Base-by-base conservation (phyloP, 768 basidiomycete species). In the Xerocomellus amylosporus region DNA sequence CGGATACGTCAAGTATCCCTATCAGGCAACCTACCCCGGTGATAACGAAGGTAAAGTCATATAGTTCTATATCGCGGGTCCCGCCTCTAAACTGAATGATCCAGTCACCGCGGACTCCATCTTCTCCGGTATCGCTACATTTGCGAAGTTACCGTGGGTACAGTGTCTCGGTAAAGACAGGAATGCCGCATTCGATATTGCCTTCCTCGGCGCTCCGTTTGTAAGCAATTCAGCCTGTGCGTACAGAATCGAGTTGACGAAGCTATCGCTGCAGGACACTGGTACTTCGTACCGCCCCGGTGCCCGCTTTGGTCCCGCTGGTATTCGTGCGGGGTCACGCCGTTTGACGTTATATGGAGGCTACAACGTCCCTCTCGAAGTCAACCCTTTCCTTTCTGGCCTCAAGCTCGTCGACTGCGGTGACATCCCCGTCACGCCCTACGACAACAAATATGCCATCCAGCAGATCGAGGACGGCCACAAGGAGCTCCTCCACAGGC, bases 91-190 rank as follows among this genome's bases (percentile, higher is more conserved):
- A 9, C n/a, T 47, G 28, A 46, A 37, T 8, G 30, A 41, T 45
- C 12, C 46, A 87, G 86, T 87, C 30, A 88, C 87, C 39, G 86
- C 85, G 4, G 86, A 93, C 65, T 83, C 90, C 17, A 73, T 87
- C 34, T 94, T 93, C 71, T 84, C 87, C 43, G 92, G 92, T 9
- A 86, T 92, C 33, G 83, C 84, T 2, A 90, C 90, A 3, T 95
- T 93, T 66, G 92, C 93, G 17, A 92, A 81, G 69, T 78, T 95
- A n/a, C 90, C 90, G 26, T 92, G 88, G 82, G 79, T 84, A 1
- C 81, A 85, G 59, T 93, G 92, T 67, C 81, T 93, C 47, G 83
- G 83, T 40, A 79, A 79, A 58, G 82, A 87, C 51, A 77, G 68
- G 43, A 64, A 83, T 49, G 68, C 74, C 30, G 69, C 78, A 1